Percentiles rank a stretch among this genome's conserved stretches.
Evolutionary conservation across 345 rosid genomes (phyloP).

Genomic region (Linum lewisii): DNA sequence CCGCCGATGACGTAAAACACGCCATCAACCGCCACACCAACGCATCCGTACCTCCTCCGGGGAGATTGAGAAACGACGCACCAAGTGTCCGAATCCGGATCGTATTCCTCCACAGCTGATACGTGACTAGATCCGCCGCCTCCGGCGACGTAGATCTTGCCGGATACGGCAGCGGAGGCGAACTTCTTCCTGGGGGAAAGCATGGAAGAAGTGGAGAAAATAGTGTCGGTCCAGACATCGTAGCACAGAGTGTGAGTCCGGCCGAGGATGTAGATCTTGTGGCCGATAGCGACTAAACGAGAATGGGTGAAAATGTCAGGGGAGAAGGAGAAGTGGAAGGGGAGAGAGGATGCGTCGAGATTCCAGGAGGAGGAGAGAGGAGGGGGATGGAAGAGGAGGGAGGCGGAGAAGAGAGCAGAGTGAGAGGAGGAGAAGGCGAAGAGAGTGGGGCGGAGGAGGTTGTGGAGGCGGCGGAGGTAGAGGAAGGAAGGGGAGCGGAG

Average conservation of each 20-base stretch:
- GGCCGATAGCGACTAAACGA: slow-evolving; percentile 56
- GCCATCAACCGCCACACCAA: slow-evolving; percentile 68
- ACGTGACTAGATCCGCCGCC: slow-evolving; percentile 28
- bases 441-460: slow-evolving; percentile 42
- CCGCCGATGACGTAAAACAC: slow-evolving; percentile 86
- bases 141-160: slow-evolving; percentile 70
- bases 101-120: slow-evolving; percentile 73
- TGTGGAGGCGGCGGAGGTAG: slow-evolving; percentile 50
- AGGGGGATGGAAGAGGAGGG: slow-evolving; percentile 25
- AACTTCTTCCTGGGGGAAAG: slow-evolving; percentile 53
- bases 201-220: slow-evolving; percentile 43
- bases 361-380: slow-evolving; percentile 27
- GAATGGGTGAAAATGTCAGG: slow-evolving; percentile 33
- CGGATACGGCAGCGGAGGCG: slow-evolving; percentile 52
- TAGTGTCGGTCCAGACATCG: slow-evolving; percentile 48
- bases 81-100: slow-evolving; percentile 58
- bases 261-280: slow-evolving; percentile 48
- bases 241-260: slow-evolving; percentile 42
- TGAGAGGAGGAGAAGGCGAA: slow-evolving; percentile 47
- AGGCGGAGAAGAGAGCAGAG: slow-evolving; percentile 31
- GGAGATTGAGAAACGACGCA: slow-evolving; percentile 46
- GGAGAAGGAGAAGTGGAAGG: slow-evolving; percentile 13
- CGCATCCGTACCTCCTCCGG: slow-evolving; percentile 67
- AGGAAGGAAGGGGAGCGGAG: slow-evolving; percentile 54
- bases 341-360: slow-evolving; percentile 18